These are phyloP conservation scores for Apiosordaria backusii DNA, from an alignment of 495 filamentous ascomycete genomes.

Conservation along the genomic window DNA sequence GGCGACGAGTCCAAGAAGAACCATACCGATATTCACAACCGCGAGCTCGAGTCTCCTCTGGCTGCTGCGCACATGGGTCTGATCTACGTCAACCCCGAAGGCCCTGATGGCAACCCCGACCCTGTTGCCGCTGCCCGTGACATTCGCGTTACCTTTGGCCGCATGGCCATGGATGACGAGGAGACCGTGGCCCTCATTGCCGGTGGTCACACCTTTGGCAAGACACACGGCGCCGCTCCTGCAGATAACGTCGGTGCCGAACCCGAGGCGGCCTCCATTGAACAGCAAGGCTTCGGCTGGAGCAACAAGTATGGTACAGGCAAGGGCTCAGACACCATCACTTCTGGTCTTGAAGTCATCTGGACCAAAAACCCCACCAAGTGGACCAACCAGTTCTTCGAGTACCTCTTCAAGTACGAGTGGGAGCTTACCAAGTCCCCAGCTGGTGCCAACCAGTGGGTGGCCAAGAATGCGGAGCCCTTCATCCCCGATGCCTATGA, in stretches of 20 bases:
- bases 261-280: slow-evolving; percentile 58
- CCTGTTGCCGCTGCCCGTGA: slow-evolving; percentile 62
- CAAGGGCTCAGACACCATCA: slow-evolving; percentile 64
- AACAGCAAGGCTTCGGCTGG: slow-evolving; percentile 68
- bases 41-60: slow-evolving; percentile 60
- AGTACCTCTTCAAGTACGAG: slow-evolving; percentile 72
- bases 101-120: slow-evolving; percentile 66
- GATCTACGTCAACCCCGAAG: slow-evolving; percentile 76
- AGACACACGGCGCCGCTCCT: slow-evolving; percentile 67
- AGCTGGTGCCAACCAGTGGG: slow-evolving; percentile 69
- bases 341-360: slow-evolving; percentile 67
- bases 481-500: slow-evolving; percentile 68
- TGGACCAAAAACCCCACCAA: slow-evolving; percentile 68
- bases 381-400: slow-evolving; percentile 64
- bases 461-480: slow-evolving; percentile 60
- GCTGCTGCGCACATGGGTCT: slow-evolving; percentile 67
- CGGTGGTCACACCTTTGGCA: slow-evolving; percentile 72
- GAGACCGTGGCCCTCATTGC: slow-evolving; percentile 72
- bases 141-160: slow-evolving; percentile 66
- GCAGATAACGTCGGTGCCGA: slow-evolving; percentile 57
- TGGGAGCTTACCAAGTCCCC: slow-evolving; percentile 73
- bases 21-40: slow-evolving; percentile 53
- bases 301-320: slow-evolving; percentile 54
- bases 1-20: slow-evolving; percentile 45
- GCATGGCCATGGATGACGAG: slow-evolving; percentile 77